Evolutionary conservation across 2,329 filamentous ascomycete species (phyloP).

Genomic region (Fusarium sp.): DNA sequence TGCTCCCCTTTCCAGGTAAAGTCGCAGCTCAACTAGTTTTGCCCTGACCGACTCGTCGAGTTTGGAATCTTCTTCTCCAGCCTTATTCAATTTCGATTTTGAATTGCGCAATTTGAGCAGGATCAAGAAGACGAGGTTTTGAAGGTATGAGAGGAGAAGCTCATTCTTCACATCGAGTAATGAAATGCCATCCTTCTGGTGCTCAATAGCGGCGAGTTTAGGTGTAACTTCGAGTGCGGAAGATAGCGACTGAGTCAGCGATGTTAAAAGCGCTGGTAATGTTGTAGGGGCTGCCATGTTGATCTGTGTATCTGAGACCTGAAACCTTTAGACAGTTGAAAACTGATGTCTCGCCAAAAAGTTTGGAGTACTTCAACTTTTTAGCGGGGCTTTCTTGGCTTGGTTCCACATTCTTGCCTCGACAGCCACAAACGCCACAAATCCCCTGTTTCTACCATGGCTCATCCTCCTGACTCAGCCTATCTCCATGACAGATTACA

Average conservation of each 20-base stretch:
- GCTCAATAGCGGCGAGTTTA: slow-evolving; percentile 71
- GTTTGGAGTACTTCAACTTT: slow-evolving; percentile 48
- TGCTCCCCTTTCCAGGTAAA: slow-evolving; percentile 94
- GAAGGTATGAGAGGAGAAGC: slow-evolving; percentile 93
- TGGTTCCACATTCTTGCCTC: slow-evolving; percentile 10
- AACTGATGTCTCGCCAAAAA: slow-evolving; percentile 41
- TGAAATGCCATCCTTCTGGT: slow-evolving; percentile 89
- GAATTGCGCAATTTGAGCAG: slow-evolving; percentile 80
- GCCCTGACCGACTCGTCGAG: slow-evolving; percentile 77
- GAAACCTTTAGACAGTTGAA: slow-evolving; percentile 24
- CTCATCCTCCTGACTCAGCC: slow-evolving; percentile 44
- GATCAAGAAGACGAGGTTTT: slow-evolving; percentile 91
- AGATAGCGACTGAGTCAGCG: slow-evolving; percentile 69
- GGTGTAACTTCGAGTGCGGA: slow-evolving; percentile 76
- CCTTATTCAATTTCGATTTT: slow-evolving; percentile 44
- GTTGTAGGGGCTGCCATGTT: slow-evolving; percentile 63
- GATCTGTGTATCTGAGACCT: slow-evolving; percentile 43
- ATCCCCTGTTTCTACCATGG: slow-evolving; percentile 26
- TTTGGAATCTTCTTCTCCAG: slow-evolving; percentile 56
- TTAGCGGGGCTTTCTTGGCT: slow-evolving; percentile 45
- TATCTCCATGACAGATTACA: slow-evolving; percentile 44
- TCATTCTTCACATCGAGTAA: slow-evolving; percentile 97
- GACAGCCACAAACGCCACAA: slow-evolving; percentile 31
- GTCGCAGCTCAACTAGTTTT: slow-evolving; percentile 90
- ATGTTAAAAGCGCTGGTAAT: slow-evolving; percentile 63